These are phyloP conservation scores for Leccinum pellstonianum DNA, from an alignment of 768 basidiomycete species.

Conservation along the genomic window DNA sequence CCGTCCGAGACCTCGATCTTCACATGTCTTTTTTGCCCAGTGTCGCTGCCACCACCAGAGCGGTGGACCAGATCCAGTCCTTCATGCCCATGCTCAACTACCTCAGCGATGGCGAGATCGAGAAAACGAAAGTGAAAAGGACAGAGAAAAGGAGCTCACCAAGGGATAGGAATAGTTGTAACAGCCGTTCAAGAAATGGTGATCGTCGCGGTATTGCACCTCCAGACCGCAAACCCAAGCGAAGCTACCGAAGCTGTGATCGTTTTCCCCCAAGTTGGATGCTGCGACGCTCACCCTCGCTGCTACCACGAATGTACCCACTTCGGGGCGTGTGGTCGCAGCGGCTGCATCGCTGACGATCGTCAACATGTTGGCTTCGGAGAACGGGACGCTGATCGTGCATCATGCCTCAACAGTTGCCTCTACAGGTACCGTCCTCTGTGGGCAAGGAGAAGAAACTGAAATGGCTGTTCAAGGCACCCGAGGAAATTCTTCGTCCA, in stretches of 20 bases:
- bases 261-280: constrained; percentile 75
- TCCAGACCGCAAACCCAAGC: constrained; percentile 89
- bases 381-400: constrained; percentile 62
- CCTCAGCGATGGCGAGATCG: constrained; percentile 86
- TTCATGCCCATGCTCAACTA: constrained; percentile 88
- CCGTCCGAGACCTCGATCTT: constrained; percentile 73
- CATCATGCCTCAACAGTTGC: constrained; percentile 43
- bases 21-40: constrained; percentile 85
- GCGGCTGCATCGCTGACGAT: constrained; percentile 82
- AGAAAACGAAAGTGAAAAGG: constrained; percentile 85
- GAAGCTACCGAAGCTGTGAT: constrained; percentile 89
- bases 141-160: constrained; percentile 89
- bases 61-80: constrained; percentile 71
- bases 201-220: constrained; percentile 76
- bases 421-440: constrained; percentile 26
- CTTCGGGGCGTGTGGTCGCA: constrained; percentile 80
- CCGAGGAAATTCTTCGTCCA: constrained; percentile 50
- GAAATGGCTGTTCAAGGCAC: constrained; percentile 72
- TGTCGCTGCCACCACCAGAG: constrained; percentile 65
- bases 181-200: constrained; percentile 48
- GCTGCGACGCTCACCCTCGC: constrained; percentile 48
- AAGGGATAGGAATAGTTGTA: constrained; percentile 37
- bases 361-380: constrained; percentile 88
- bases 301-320: constrained; percentile 40
- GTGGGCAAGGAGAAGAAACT: constrained; percentile 62